Evolutionary conservation across 768 basidiomycete species (phyloP).

Genomic region (Rhodotorula toruloides): DNA sequence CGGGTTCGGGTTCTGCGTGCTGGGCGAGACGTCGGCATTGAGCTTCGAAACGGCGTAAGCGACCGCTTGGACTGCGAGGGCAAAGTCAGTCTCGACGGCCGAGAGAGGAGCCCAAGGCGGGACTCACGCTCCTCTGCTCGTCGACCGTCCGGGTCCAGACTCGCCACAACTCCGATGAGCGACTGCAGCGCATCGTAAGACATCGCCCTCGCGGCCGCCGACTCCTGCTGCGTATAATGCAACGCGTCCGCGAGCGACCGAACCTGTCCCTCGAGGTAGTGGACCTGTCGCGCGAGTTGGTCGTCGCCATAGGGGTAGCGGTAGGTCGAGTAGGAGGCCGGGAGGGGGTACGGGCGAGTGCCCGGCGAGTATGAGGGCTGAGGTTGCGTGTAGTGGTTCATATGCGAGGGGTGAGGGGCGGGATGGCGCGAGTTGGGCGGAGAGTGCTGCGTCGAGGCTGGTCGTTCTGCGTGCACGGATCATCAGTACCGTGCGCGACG

Average conservation of each 20-base stretch:
- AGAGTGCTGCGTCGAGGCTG: neutral
- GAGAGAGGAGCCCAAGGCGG: neutral
- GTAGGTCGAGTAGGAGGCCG: neutral
- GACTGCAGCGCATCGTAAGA: slow-evolving; percentile 10
- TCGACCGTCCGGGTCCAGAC: slow-evolving; percentile 2
- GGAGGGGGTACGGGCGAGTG: neutral
- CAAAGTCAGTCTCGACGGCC: neutral
- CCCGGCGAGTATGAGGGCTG: slow-evolving; percentile 4
- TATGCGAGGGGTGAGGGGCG: neutral
- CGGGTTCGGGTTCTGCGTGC: neutral
- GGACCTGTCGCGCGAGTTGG: neutral
- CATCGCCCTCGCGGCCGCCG: neutral
- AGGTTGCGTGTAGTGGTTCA: neutral
- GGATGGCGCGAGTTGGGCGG: neutral
- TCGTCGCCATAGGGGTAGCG: neutral
- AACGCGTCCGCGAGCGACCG: slow-evolving; percentile 14
- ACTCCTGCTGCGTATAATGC: slow-evolving; percentile 17
- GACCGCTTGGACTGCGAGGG: slow-evolving; percentile 21
- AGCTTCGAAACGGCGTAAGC: slow-evolving; percentile 10
- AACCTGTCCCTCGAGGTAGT: slow-evolving; percentile 11
- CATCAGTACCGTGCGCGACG: neutral
- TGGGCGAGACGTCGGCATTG: neutral
- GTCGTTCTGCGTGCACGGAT: neutral
- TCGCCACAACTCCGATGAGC: slow-evolving; percentile 12
- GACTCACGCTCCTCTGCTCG: slow-evolving; percentile 16